Evolutionary conservation across 305 asterid species (phyloP).

Genomic region (Fraxinus velutina): DNA sequence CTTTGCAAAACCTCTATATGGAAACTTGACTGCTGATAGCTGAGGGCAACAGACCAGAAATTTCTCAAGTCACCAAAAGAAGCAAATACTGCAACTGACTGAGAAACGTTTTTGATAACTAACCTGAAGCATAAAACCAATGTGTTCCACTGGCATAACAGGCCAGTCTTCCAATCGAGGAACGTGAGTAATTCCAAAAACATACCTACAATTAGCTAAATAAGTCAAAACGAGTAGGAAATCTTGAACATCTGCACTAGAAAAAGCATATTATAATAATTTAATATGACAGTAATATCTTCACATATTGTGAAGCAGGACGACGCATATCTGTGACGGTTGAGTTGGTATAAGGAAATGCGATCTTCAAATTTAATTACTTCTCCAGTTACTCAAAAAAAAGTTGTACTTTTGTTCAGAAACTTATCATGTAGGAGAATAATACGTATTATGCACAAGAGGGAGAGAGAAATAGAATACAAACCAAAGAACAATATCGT

Average conservation of each 20-base stretch:
- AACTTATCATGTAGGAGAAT: not conserved
- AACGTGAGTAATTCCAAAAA: constrained; percentile 89
- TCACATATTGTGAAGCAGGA: not conserved
- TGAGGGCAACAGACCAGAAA: not conserved
- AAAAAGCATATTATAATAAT: not conserved
- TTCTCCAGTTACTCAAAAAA: not conserved
- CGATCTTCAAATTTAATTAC: not conserved
- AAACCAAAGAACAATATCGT: constrained; percentile 87
- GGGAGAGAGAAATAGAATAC: constrained; percentile 19
- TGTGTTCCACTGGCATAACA: constrained; percentile 92
- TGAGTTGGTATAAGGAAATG: not conserved
- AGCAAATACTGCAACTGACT: not conserved
- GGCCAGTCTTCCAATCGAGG: constrained; percentile 98
- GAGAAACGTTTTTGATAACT: not conserved
- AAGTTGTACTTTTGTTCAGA: not conserved
- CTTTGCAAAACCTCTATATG: not conserved
- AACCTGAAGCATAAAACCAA: constrained; percentile 91
- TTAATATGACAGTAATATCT: not conserved
- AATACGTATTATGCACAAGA: not conserved
- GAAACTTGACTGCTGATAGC: not conserved
- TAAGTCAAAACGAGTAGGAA: not conserved
- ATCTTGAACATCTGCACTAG: constrained; percentile 4
- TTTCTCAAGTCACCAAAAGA: not conserved
- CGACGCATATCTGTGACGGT: not conserved
- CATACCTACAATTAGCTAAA: constrained; percentile 55